Base-by-base conservation (phyloP, 2,329 filamentous ascomycete species). In the Colletotrichum orbiculare region DNA sequence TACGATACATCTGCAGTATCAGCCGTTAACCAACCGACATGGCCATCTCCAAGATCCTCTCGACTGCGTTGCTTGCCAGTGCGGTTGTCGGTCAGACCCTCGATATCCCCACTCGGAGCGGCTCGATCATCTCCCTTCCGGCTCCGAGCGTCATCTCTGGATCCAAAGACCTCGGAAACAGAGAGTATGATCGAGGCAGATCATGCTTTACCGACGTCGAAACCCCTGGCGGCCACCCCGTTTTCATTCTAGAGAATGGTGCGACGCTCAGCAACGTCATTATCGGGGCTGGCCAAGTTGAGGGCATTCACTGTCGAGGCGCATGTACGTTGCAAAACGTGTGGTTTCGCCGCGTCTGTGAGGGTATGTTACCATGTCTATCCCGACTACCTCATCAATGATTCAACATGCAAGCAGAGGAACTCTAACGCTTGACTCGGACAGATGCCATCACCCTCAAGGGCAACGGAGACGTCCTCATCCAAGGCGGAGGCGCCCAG, bases 251-350 rank as follows among this genome's bases (percentile, higher is more conserved):
- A 47, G 76, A 81, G 70, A 74, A 79, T 53, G 83, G 83, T 33
- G 84, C 79, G 33, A 82, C 78, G 35, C 73, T 86, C 35, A 80
- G 78, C 68, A 85, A 85, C 69, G 83, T 81, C 71, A 83, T 86
- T 70, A 85, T 85, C 58, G 82, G 84, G 17, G 76, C 77, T 10
- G 78, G 80, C 56, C 76, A 84, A 62, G 77, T 79, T 17, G 83
- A 84, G 72, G 83, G 79, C 54, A 78, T 85, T 42, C 82, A 85
- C 74, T 85, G 83, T 72, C 71, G 78, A 50, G 82, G 82, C 43
- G 72, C 78, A 6, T 84, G 82, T 67, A 76, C 72, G 2, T 62
- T 75, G 38, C 74, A 72, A 66, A 76, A 76, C 52, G 77, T 79
- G 60, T 77, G 75, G 77, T 77, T 75, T 72, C 69, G 73, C 11